A percentile compares a stretch with the other conserved stretches of the same genome.
These are phyloP conservation scores for Dactylis glomerata DNA, from an alignment of 176 grass and related monocot species.

Conservation along the genomic window DNA sequence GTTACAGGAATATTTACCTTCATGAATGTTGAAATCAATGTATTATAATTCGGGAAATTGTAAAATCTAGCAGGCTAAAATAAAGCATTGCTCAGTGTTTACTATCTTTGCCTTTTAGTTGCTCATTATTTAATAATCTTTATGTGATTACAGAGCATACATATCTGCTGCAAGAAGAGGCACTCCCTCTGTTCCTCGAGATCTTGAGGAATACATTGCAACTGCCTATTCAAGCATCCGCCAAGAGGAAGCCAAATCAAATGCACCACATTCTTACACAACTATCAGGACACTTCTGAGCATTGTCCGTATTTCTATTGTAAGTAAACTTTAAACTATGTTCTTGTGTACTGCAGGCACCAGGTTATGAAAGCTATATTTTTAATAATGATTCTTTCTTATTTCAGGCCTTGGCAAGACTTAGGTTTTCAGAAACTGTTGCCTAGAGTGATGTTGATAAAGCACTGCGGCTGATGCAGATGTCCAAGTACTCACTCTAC, in stretches of 20 bases:
- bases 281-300: conserved; percentile 94
- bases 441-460: conserved; percentile 92
- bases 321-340: conserved; percentile 43
- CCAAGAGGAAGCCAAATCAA: conserved; percentile 99
- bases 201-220: conserved; percentile 97
- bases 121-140: conserved; percentile 31
- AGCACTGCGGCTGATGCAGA: conserved; percentile 92
- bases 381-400: background rate
- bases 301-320: conserved; percentile 97
- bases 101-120: background rate
- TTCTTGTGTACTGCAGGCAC: background rate
- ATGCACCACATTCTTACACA: conserved; percentile 96
- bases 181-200: conserved; percentile 73
- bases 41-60: background rate
- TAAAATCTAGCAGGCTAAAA: background rate
- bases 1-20: background rate
- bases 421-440: conserved; percentile 84
- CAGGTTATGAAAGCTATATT: background rate
- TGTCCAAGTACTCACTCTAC: conserved; percentile 95
- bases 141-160: conserved; percentile 64
- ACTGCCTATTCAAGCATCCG: conserved; percentile 97
- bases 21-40: background rate
- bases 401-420: conserved; percentile 88
- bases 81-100: background rate
- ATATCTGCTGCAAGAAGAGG: conserved; percentile 94